Conservation (phyloP, 306 rosid genomes). For the Comarum palustre region DNA sequence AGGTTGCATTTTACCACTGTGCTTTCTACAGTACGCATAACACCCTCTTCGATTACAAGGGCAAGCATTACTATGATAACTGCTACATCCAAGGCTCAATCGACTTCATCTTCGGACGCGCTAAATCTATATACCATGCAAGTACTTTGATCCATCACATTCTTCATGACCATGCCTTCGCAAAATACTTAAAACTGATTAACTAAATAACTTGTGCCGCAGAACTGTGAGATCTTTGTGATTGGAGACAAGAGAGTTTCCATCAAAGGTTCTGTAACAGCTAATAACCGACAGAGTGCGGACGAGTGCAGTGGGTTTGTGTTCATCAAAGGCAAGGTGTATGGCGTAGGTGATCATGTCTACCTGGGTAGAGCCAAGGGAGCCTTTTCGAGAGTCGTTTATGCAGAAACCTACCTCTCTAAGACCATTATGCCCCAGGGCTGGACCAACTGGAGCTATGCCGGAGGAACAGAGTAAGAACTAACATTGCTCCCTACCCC, state of each 20-base stretch:
- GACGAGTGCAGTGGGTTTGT: constrained; percentile 61
- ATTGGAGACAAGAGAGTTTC: constrained; percentile 55
- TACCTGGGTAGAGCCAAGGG: constrained; percentile 79
- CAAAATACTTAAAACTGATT: background rate
- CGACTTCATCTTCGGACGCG: constrained; percentile 91
- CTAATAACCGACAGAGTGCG: constrained; percentile 45
- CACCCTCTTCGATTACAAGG: constrained; percentile 83
- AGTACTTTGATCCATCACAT: background rate
- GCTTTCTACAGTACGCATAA: constrained; percentile 87
- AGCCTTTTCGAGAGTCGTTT: constrained; percentile 61
- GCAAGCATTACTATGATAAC: constrained; percentile 72
- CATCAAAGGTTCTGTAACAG: constrained; percentile 65
- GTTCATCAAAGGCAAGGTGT: constrained; percentile 56
- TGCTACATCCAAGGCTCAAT: constrained; percentile 85
- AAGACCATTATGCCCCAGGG: constrained; percentile 49
- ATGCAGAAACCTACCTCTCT: constrained; percentile 57
- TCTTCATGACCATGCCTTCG: background rate
- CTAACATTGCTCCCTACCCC: background rate
- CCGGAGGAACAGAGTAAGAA: constrained; percentile 60
- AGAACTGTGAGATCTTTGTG: constrained; percentile 80
- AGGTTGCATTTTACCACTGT: constrained; percentile 77
- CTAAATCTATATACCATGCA: constrained; percentile 56
- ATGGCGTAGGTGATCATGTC: constrained; percentile 56
- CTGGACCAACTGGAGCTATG: constrained; percentile 77
- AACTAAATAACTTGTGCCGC: background rate